phyloP scores from a whole-genome alignment of 768 basidiomycete species.

The Leccinum sublutescens region DNA sequence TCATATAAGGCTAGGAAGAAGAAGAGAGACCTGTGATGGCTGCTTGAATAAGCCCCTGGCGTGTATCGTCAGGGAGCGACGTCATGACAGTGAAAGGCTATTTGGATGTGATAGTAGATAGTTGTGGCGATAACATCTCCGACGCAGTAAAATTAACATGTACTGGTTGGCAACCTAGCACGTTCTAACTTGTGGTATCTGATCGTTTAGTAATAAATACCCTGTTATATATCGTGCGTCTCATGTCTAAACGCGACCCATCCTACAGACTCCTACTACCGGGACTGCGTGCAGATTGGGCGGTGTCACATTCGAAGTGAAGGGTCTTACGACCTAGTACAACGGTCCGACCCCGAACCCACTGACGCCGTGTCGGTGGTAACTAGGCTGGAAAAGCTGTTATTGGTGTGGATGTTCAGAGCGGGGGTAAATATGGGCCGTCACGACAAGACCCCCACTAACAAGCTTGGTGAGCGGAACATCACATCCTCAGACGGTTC shows the following conservation, averaged over 20 bases:
- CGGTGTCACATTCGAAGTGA: background rate
- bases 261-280: background rate
- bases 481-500: conserved; percentile 27
- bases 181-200: conserved; percentile 4
- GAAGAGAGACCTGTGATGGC: conserved; percentile 33
- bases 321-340: conserved; percentile 27
- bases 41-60: conserved; percentile 51
- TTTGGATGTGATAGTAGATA: background rate
- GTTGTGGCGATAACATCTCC: background rate
- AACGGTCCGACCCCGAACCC: conserved; percentile 10
- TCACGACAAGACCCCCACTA: background rate
- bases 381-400: conserved; percentile 19
- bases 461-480: conserved; percentile 25
- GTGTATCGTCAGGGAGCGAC: conserved; percentile 41
- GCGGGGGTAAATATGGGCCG: background rate
- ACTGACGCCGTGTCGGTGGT: background rate
- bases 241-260: conserved; percentile 52
- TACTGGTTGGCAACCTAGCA: background rate
- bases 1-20: background rate
- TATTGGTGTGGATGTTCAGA: conserved; percentile 9
- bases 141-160: background rate
- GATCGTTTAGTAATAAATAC: background rate
- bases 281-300: no score
- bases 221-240: background rate
- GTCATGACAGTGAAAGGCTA: background rate